These are phyloP conservation scores for Eucommia ulmoides DNA, from an alignment of 257 asterid species.

Conservation along the genomic window DNA sequence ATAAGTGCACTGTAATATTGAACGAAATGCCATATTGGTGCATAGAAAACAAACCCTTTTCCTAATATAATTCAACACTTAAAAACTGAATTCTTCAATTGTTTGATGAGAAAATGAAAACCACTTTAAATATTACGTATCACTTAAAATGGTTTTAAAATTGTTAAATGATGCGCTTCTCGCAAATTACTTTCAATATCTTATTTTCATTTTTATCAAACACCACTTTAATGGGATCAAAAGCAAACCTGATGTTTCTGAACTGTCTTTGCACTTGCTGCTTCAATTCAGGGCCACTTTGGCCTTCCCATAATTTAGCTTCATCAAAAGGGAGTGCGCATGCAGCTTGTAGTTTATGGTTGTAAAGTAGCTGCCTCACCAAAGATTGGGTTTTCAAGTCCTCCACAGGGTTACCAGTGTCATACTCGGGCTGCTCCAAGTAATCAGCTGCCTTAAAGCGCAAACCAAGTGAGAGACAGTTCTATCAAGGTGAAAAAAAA, in stretches of 20 bases:
- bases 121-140: too few relatives aligned
- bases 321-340: slow-evolving; percentile 64
- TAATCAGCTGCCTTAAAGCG: slow-evolving; percentile 42
- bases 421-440: slow-evolving; percentile 55
- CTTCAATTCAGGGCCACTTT: slow-evolving; percentile 49
- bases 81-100: too few relatives aligned
- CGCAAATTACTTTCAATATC: too few relatives aligned
- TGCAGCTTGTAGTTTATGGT: slow-evolving; percentile 34
- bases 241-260: slow-evolving; percentile 50
- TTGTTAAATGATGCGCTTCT: too few relatives aligned
- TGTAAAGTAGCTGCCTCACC: slow-evolving; percentile 34
- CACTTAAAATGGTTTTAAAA: too few relatives aligned
- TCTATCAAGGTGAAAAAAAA: background rate
- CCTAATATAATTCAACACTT: too few relatives aligned
- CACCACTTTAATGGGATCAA: too few relatives aligned
- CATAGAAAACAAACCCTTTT: too few relatives aligned
- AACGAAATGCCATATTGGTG: too few relatives aligned
- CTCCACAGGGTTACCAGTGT: slow-evolving; percentile 49
- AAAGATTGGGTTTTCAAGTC: slow-evolving; percentile 33
- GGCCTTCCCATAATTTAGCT: slow-evolving; percentile 66
- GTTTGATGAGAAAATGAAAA: too few relatives aligned
- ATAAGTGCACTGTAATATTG: too few relatives aligned
- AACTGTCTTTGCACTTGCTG: slow-evolving; percentile 46
- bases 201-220: too few relatives aligned
- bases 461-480: slow-evolving; percentile 2